These are phyloP conservation scores for Ceratobasidium sp. DNA, from an alignment of 1,284 basidiomycete genomes.

Conservation along the genomic window DNA sequence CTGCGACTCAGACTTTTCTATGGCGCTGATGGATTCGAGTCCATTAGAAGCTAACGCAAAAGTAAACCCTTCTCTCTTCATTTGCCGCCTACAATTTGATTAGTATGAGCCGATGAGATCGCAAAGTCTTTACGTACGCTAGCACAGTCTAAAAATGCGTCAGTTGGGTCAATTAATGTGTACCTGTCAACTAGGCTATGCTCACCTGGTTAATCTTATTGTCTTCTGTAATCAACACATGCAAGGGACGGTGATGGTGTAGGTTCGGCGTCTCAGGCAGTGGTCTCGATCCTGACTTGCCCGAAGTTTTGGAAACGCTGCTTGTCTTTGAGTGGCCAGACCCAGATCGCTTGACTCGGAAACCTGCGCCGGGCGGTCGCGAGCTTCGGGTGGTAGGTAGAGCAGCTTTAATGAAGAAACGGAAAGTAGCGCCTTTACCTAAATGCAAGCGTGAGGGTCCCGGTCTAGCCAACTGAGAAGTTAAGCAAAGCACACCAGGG, in stretches of 20 bases:
- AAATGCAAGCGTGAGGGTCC: not conserved
- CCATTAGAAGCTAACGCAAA: constrained; percentile 45
- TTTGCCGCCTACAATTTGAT: constrained; percentile 42
- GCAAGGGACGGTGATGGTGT: constrained; percentile 20
- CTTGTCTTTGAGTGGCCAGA: constrained; percentile 10
- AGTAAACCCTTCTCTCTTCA: constrained; percentile 44
- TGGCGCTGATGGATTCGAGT: constrained; percentile 44
- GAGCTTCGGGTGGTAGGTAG: not conserved
- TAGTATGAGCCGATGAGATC: not conserved
- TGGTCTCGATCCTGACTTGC: constrained; percentile 18
- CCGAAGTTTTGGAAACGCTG: constrained; percentile 32
- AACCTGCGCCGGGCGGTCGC: not conserved
- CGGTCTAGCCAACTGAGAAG: not conserved
- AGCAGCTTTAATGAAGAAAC: constrained; percentile 45
- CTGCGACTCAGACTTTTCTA: constrained; percentile 35
- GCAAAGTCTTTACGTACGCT: constrained; percentile 4
- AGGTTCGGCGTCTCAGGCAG: constrained; percentile 22
- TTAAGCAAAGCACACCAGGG: constrained; percentile 27
- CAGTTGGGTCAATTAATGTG: not conserved
- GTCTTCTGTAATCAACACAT: constrained; percentile 46
- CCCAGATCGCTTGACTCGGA: not conserved
- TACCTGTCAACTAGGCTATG: constrained; percentile 18
- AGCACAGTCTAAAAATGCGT: constrained; percentile 27
- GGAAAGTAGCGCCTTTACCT: constrained; percentile 46
- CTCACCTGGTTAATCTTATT: constrained; percentile 45